Conservation (phyloP, 192 early-diverging fungal species). For the Coemansia sp. region DNA sequence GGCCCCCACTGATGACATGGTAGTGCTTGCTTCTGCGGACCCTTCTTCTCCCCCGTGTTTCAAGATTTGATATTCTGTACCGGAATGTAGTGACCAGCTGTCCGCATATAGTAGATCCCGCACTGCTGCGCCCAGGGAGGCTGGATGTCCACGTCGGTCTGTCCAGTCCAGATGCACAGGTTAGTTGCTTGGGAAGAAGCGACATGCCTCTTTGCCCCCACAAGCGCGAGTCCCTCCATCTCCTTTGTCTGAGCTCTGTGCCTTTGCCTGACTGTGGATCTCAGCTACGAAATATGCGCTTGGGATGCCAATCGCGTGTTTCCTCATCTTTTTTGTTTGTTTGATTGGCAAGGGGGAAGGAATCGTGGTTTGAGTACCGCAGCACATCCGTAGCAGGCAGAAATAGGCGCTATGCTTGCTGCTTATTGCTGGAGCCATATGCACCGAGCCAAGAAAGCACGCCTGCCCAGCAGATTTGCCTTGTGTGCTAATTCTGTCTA, state of each 20-base stretch:
- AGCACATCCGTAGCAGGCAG: background rate
- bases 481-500: conserved; percentile 3
- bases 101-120: conserved; percentile 70
- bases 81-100: conserved; percentile 67
- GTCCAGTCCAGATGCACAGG: conserved; percentile 58
- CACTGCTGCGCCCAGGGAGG: conserved; percentile 81
- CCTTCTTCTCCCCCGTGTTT: background rate
- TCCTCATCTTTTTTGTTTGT: conserved; percentile 6
- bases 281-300: background rate
- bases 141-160: conserved; percentile 77
- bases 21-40: background rate
- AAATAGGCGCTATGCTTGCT: background rate
- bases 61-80: background rate
- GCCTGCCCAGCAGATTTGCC: background rate
- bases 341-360: conserved; percentile 10
- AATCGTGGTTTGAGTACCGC: background rate
- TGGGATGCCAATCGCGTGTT: background rate
- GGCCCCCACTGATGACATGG: background rate
- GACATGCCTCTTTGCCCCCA: background rate
- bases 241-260: background rate
- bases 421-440: background rate
- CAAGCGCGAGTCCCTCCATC: background rate
- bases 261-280: background rate
- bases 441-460: background rate
- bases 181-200: conserved; percentile 13